Base-by-base conservation (phyloP, 2,329 filamentous ascomycete species). In the Dryadomyces sulphureus region DNA sequence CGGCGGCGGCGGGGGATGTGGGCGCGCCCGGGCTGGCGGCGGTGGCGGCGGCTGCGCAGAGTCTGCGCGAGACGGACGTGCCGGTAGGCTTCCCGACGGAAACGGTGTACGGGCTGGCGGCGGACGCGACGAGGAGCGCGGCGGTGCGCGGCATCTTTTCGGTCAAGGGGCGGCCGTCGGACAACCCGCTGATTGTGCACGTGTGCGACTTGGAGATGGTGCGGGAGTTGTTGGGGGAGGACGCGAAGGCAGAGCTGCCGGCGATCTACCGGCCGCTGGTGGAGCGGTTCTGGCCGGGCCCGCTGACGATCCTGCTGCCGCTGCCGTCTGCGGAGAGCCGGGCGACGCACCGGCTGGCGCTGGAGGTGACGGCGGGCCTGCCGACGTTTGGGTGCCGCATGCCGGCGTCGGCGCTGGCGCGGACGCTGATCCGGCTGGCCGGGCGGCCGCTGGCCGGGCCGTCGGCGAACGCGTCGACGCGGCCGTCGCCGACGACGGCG, bases 71-170 rank as follows among this genome's bases (percentile, higher is more conserved):
- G 17, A 79, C 73, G 44, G 73, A 85, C 58, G 73, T 73, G 4
- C 92, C 92, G 5, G 87, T 98, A 41, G 92, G 86, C 1, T 98
- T 98, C 59, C 92, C 92, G 1, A 98, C 92, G 0, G 92, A 98
- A 65, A 98, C 92, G 0, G 92, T 98, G 1, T 98, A 98, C 60
- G 92, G 92, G 0, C 73, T 98, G 7, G 92, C 88, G n/a, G 92
- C 92, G 14, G 92, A 96, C 65, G 92, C 92, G 11, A 96, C 89
- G 22, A 77, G 87, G 55, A 87, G 81, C 56, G 70, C 67, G 21
- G 84, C 90, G 2, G 90, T 96, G 7, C 79, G 74, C 57, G 89
- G 88, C n/a, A 98, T 98, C 54, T 98, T 92, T 62, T 72, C 77
- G 20, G 88, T 86, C 45, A 98, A 98, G 65, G 84, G 87, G 47